Percentiles rank a stretch among this genome's conserved stretches.
These are phyloP conservation scores for Penicillium desertorum DNA, from an alignment of 495 filamentous ascomycete genomes.

Conservation along the genomic window DNA sequence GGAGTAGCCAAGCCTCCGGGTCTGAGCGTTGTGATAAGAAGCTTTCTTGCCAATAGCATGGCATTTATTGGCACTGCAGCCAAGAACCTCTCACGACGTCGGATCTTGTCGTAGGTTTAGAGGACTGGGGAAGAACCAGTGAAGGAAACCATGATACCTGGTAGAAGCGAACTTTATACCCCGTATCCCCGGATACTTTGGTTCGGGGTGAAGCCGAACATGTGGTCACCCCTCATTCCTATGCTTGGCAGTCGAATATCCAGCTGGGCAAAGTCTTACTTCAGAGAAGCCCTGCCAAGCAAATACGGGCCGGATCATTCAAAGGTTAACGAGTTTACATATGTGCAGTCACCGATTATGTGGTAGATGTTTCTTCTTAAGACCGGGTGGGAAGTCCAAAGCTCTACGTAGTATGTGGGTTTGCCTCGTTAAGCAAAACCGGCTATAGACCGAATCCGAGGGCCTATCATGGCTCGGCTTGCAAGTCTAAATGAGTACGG, in stretches of 20 bases:
- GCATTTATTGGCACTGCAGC: constrained; percentile 15
- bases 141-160: neutral
- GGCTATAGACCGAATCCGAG: too few relatives aligned
- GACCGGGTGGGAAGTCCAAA: neutral
- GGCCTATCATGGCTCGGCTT: neutral
- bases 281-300: constrained; percentile 17
- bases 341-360: neutral
- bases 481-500: neutral
- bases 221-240: neutral
- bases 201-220: neutral
- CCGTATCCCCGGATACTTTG: too few relatives aligned
- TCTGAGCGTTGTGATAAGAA: constrained; percentile 16
- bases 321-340: neutral
- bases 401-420: neutral
- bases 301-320: neutral
- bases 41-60: constrained; percentile 23
- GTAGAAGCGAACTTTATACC: too few relatives aligned
- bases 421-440: neutral
- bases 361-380: neutral
- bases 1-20: neutral
- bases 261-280: constrained; percentile 6
- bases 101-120: neutral
- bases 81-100: constrained; percentile 6
- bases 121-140: neutral
- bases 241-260: neutral